Evolutionary conservation across 2,329 filamentous ascomycete genomes (phyloP), one percentile per base, ranked within the genome.

Genomic region (Ramichloridium luteum): DNA sequence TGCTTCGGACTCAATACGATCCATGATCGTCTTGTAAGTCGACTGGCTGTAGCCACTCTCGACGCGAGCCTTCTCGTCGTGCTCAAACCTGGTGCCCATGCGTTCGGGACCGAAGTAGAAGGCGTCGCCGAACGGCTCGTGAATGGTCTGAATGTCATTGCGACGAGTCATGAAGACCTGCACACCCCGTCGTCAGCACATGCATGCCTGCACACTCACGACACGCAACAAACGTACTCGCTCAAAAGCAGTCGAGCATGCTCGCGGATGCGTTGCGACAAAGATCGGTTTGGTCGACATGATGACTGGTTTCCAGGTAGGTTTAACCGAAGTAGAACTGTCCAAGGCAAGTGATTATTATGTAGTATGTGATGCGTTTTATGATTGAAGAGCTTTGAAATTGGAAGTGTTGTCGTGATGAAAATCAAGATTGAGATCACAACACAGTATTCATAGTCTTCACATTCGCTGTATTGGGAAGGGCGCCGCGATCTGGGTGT

Each of bases 201-300:
- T 15, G 28, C 16, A 14, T 28, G 25, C 28, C 22, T 31, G 29
- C 27, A 13, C 32, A 31, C 20, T 32, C 17, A 18, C 15, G 4
- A n/a, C 4, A 13, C 23, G 15, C 16, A 18, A 16, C 11, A 18
- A 27, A 61, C 69, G 53, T 67, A 92, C 88, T 59, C 88, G 71
- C 67, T 98, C 90, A 63, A 96, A 98, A 16, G 90, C 90, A 29
- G 90, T 96, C 35, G 86, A 94, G 65, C 86, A 94, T 43, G 88
- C 84, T 59, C 90, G 72, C 20, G 90, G 90, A 60, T 96, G 88
- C 49, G 90, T 96, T 36, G 79, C 84, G 51, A 90, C 77, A 57
- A 96, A 96, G 57, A 96, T 82, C 23, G 82, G 80, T 54, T 77
- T 90, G 56, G 63, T 69, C 46, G 78, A 75, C 80, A 85, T 86